Base-by-base conservation (phyloP, 2,329 filamentous ascomycete species). In the Penicillium palitans region DNA sequence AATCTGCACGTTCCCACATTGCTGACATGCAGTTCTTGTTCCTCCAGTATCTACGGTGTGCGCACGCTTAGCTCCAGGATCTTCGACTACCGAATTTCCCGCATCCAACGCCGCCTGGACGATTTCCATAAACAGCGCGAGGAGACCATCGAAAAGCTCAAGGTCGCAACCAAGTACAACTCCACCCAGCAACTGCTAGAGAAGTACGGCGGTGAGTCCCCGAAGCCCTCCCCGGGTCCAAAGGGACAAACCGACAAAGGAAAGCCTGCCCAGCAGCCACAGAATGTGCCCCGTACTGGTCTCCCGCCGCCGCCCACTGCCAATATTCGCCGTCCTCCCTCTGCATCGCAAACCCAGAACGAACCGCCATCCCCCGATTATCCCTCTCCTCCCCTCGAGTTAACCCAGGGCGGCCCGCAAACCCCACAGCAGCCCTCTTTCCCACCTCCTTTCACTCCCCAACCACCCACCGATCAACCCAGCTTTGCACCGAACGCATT, bases 131-230 rank as follows among this genome's bases (percentile, higher is more conserved):
- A 86, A 54, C 90, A 97, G 74, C 87, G 93, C 54, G 86, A 90
- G 59, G 87, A 87, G 67, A 96, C 93, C 2, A 98, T 99, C 64
- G 89, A 96, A 73, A 93, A 93, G 76, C 85, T 99, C 62, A 99
- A 99, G 77, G 87, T 89, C 58, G 93, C 93, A 27, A 99, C 95
- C 35, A 96, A 90, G 74, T 99, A 97, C 78, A 91, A 98, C 76
- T 95, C 93, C 33, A 99, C 95, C 1, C 86, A 96, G 70, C 87
- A 97, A 72, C 78, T 99, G 59, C 84, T 99, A 12, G 91, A 98
- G 70, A 99, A 98, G 70, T 99, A 99, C 73, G 93, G 92, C 37
- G 90, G 86, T 10, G 79, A 81, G 21, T 85, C 87, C 61, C 78
- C 81, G 21, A 75, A 75, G 40, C 61, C 64, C 17, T 59, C 59